Conservation (phyloP, 495 filamentous ascomycete genomes). For the Penicillium samsonianum region DNA sequence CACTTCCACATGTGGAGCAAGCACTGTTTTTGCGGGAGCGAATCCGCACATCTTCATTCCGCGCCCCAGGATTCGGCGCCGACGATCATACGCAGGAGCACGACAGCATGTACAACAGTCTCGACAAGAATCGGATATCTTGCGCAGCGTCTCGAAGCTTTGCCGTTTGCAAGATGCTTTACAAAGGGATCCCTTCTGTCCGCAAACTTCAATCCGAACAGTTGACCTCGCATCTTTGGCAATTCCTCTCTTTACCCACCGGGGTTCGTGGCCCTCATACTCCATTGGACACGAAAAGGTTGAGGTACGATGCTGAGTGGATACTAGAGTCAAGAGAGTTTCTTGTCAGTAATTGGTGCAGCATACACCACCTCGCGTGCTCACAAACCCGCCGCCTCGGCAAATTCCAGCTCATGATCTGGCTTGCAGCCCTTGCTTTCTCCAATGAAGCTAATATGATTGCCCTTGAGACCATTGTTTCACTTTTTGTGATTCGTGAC, state of each 20-base stretch:
- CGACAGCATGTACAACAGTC: too few species aligned
- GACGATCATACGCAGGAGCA: conserved; percentile 30
- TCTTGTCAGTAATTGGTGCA: conserved; percentile 34
- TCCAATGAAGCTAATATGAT: too few species aligned
- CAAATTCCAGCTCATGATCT: conserved; percentile 48
- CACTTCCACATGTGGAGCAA: neutral
- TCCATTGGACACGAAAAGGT: conserved; percentile 12
- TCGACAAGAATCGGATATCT: too few species aligned
- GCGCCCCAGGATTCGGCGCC: conserved; percentile 53
- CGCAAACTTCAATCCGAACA: conserved; percentile 13
- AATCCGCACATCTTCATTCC: conserved; percentile 51
- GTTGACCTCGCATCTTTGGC: conserved; percentile 5
- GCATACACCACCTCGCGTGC: conserved; percentile 36
- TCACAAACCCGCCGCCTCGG: conserved; percentile 12
- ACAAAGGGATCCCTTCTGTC: conserved; percentile 2
- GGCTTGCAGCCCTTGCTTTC: conserved; percentile 43
- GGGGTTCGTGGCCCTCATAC: conserved; percentile 10
- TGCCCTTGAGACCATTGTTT: too few species aligned
- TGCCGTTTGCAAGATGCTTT: conserved; percentile 16
- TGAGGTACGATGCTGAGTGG: conserved; percentile 23
- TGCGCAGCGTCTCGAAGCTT: conserved; percentile 3
- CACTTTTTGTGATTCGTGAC: too few species aligned
- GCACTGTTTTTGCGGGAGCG: neutral
- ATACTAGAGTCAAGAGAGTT: conserved; percentile 16
- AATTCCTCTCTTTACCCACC: neutral